Percentiles rank a stretch among this genome's conserved stretches.
Evolutionary conservation across 169 alveolate species (phyloP).

Genomic region (Plasmodium gallinaceum): DNA sequence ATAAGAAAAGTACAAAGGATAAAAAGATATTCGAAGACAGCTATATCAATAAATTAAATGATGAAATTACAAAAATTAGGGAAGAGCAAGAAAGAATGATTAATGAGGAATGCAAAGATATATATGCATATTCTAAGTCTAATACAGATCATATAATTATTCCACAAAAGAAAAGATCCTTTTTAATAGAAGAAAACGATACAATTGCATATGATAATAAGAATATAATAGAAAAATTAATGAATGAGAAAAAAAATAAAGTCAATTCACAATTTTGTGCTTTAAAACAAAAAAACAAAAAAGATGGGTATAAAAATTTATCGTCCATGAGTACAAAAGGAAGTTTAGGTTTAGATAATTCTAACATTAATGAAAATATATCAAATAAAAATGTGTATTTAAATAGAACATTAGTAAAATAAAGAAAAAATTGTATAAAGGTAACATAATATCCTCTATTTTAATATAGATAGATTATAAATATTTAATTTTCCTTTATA

Average conservation of each 20-base stretch:
- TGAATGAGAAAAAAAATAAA: constrained; percentile 41
- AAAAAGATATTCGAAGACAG: constrained; percentile 6
- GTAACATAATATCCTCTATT: background rate
- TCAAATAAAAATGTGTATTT: constrained; percentile 2
- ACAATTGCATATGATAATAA: constrained; percentile 21
- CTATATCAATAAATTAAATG: constrained; percentile 35
- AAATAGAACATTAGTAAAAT: constrained; percentile 37
- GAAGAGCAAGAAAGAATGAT: constrained; percentile 31
- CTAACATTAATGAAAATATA: background rate
- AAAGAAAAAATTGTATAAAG: background rate
- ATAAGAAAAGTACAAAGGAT: constrained; percentile 16
- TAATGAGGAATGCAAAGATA: constrained; percentile 32
- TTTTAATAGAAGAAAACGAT: constrained; percentile 13
- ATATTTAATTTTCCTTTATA: background rate
- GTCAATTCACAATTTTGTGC: constrained; percentile 6
- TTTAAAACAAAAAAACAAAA: constrained; percentile 30
- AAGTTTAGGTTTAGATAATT: constrained; percentile 22
- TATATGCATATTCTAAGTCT: constrained; percentile 38
- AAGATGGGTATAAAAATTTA: constrained; percentile 18
- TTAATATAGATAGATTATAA: background rate
- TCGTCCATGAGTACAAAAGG: constrained; percentile 73
- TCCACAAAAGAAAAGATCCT: constrained; percentile 24
- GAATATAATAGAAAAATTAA: constrained; percentile 40
- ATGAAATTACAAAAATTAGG: constrained; percentile 30
- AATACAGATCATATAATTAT: constrained; percentile 10